These are phyloP conservation scores for Arabis hirsuta DNA, from an alignment of 345 rosid genomes.

Conservation along the genomic window DNA sequence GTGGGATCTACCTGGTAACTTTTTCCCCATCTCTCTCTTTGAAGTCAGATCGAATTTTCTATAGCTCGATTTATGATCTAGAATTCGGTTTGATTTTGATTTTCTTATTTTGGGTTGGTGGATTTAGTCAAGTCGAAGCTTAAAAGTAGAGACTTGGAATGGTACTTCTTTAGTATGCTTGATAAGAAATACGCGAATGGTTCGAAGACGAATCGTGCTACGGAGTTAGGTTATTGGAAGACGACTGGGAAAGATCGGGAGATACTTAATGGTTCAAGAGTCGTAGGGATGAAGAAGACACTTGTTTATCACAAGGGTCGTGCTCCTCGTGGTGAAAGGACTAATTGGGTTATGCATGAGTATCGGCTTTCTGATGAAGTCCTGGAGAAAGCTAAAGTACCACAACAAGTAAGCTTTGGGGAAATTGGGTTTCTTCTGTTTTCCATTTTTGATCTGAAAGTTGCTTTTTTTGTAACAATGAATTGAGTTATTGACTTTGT, in stretches of 20 bases:
- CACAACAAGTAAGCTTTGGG: conserved; percentile 67
- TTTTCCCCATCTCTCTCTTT: not conserved
- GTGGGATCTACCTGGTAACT: conserved; percentile 94
- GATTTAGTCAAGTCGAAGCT: conserved; percentile 72
- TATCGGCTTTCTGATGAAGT: conserved; percentile 82
- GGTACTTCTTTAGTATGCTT: conserved; percentile 86
- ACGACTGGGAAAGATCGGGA: conserved; percentile 93
- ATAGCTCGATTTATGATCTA: not conserved
- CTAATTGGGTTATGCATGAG: conserved; percentile 99
- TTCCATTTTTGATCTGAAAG: not conserved
- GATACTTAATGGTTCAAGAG: conserved; percentile 48
- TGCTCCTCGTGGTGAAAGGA: conserved; percentile 90
- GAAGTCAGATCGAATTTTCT: conserved; percentile 12
- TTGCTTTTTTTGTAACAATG: not conserved
- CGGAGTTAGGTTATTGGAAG: conserved; percentile 97
- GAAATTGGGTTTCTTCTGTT: conserved; percentile 1
- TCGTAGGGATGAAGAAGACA: conserved; percentile 96
- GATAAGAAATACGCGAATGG: conserved; percentile 92
- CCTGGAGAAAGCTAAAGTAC: conserved; percentile 58
- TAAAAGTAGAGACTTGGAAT: conserved; percentile 90
- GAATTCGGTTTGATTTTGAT: conserved; percentile 15
- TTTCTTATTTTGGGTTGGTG: not conserved
- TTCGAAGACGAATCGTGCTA: conserved; percentile 88
- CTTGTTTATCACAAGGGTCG: conserved; percentile 90
- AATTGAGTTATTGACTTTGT: conserved; percentile 30